Evolutionary conservation across 805 yeast species (phyloP), one percentile per base, ranked within the genome.

Genomic region (Diddensiella caesifluorescens): DNA sequence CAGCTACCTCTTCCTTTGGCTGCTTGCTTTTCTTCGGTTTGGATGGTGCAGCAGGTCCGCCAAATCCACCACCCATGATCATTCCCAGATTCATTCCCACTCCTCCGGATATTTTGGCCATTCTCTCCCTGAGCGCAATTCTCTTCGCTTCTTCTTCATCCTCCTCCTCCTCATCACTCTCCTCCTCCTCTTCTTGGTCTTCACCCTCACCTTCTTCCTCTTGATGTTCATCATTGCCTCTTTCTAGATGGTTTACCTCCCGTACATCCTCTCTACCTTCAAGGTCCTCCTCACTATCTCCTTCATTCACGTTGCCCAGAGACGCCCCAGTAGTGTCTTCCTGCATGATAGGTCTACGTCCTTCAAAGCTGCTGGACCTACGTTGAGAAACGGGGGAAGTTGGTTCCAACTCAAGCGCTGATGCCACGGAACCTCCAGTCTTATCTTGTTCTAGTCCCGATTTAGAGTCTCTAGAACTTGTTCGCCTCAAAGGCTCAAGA

Each of bases 21-120:
- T 47, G 52, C 47, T 55, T 59, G 42, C 53, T 56, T 41, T 59
- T 58, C 47, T 45, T 52, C 49, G 55, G 28, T 16, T 57, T 39
- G 12, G 56, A 37, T 3, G 64, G 42, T 5, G 61, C 49, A 13
- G 59, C 49, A 6, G 68, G 62, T 28, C 54, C 51, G 36, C 67
- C 71, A 16, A 49, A 42, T 15, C 49, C 49, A 4, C 47, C 51
- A 5, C 39, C 32, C 55, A 54, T 53, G 23, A 56, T 47, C 56
- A 53, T 50, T n/a, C 61, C 61, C 46, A 54, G 40, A 6, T 51
- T 51, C 49, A 56, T 53, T 10, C 79, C 78, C 65, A 83, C 73
- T 3, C 88, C 88, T 16, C 95, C 95, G 0, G 97, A 83, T 15
- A 90, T 73, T 54, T 81, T 85, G n/a, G 98, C 97, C 96, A 90